These are phyloP conservation scores for Scenedesmus sp. DNA, from an alignment of 163 green algal genomes.

Conservation along the genomic window DNA sequence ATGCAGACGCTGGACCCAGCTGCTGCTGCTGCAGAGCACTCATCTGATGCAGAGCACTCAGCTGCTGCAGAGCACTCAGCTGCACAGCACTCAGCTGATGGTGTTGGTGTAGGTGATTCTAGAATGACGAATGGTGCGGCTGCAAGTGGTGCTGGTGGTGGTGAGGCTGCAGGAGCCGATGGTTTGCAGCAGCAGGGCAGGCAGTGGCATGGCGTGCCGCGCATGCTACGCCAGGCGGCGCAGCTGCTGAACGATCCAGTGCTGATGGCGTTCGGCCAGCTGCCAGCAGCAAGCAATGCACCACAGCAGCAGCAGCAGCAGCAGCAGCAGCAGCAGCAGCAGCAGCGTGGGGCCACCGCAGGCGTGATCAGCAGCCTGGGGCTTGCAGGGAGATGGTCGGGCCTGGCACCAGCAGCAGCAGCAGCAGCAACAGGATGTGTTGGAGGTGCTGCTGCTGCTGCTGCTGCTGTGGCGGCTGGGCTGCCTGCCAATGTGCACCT, in stretches of 20 bases:
- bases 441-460: neutral
- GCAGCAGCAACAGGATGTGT: neutral
- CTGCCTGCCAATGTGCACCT: conserved; percentile 73
- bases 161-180: neutral
- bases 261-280: conserved; percentile 65
- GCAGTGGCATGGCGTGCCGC: neutral
- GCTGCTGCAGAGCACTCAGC: neutral
- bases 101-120: neutral
- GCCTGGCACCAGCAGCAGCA: neutral
- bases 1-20: neutral
- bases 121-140: neutral
- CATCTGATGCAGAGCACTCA: neutral
- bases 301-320: neutral
- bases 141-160: neutral
- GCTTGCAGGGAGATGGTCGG: conserved; percentile 18
- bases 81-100: neutral
- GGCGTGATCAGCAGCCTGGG: neutral
- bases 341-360: neutral
- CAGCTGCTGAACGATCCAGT: conserved; percentile 71
- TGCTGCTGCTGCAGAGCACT: neutral
- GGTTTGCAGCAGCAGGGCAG: neutral
- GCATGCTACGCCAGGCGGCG: conserved; percentile 54
- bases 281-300: neutral
- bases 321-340: conserved; percentile 8
- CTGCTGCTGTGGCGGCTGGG: neutral